Percentiles rank a stretch among this genome's conserved stretches.
These are phyloP conservation scores for Funneliformis caledonium DNA, from an alignment of 371 early-diverging fungal genomes.

Conservation along the genomic window DNA sequence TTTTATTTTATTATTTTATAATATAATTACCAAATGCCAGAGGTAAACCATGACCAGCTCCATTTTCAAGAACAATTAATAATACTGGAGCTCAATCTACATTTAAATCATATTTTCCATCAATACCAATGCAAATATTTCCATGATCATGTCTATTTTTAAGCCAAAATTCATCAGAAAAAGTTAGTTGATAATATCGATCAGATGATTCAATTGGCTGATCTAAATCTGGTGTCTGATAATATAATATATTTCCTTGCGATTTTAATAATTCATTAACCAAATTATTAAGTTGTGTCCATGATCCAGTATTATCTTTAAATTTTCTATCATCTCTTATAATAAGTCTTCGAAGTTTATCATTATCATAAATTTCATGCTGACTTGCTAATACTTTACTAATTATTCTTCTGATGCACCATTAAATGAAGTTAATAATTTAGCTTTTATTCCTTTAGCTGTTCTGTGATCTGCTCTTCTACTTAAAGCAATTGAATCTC, in stretches of 20 bases:
- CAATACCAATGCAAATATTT: background rate
- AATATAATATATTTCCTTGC: background rate
- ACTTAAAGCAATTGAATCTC: background rate
- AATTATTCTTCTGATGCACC: background rate
- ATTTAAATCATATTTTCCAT: conserved; percentile 19
- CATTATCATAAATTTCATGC: background rate
- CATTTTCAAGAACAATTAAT: too few relatives aligned
- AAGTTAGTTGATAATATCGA: conserved; percentile 10
- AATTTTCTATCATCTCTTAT: background rate
- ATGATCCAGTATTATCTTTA: background rate
- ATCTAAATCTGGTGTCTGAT: background rate
- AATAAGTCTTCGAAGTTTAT: background rate
- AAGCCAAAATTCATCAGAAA: background rate
- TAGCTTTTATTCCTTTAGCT: conserved; percentile 7
- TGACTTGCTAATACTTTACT: background rate
- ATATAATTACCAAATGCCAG: conserved; percentile 2
- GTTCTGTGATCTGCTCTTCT: background rate
- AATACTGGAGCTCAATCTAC: background rate
- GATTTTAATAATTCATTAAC: too few relatives aligned
- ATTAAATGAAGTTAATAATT: conserved; percentile 13
- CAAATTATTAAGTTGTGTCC: background rate
- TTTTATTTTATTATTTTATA: too few relatives aligned
- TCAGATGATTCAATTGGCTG: background rate
- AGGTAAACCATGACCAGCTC: background rate
- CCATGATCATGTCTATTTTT: background rate